A percentile compares a stretch with the other conserved stretches of the same genome.
phyloP scores from a whole-genome alignment of 306 rosid species.

The Dalbergia cultrata region DNA sequence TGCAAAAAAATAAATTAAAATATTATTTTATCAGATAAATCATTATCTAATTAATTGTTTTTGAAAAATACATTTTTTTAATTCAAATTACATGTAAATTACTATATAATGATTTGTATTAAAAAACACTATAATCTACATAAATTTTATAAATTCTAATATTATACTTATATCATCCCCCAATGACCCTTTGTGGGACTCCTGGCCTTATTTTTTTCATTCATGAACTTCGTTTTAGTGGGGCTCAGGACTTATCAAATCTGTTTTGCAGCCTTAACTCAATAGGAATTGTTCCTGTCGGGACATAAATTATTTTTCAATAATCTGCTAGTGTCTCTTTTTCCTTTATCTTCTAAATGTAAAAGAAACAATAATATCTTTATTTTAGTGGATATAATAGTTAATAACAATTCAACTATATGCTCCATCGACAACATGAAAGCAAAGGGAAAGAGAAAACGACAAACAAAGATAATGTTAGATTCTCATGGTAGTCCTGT shows the following conservation, averaged over 20 bases:
- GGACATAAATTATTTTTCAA: constrained; percentile 16
- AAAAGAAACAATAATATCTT: neutral
- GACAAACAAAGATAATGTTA: neutral
- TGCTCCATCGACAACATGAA: neutral
- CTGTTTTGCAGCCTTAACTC: constrained; percentile 38
- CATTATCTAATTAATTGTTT: no score
- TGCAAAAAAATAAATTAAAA: no score
- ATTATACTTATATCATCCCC: no score
- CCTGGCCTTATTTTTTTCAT: constrained; percentile 36
- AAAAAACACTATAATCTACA: no score
- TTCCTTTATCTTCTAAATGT: neutral
- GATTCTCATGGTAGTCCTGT: neutral
- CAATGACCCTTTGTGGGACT: constrained; percentile 42
- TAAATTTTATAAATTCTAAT: no score
- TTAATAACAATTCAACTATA: neutral
- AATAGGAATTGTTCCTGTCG: constrained; percentile 23
- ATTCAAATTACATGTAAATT: no score
- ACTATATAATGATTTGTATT: no score
- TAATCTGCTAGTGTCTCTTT: constrained; percentile 6
- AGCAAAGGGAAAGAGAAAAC: neutral
- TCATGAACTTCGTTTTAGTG: constrained; percentile 8
- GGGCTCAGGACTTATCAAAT: constrained; percentile 25
- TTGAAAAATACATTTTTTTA: no score
- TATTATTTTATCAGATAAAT: no score
- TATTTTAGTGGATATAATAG: neutral